These are phyloP conservation scores for Hypoxylon sp. DNA, from an alignment of 2,329 filamentous ascomycete species.

Conservation along the genomic window DNA sequence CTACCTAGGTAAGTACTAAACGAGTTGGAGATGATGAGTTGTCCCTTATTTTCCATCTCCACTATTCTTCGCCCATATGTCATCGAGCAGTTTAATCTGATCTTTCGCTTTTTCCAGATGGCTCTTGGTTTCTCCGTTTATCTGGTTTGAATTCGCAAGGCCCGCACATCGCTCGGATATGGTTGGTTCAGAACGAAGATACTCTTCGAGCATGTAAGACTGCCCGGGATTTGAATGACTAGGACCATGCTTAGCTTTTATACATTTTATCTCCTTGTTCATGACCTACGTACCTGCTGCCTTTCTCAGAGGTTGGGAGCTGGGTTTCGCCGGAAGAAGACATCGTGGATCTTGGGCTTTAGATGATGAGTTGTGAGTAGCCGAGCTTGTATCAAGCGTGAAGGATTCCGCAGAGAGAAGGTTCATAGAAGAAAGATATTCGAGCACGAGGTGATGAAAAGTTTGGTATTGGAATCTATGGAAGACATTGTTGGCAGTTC, in stretches of 20 bases:
- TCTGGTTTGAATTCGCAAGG: neutral
- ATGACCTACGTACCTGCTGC: neutral
- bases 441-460: neutral
- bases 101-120: neutral
- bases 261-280: neutral
- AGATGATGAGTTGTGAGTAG: neutral
- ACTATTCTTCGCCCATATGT: neutral
- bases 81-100: neutral
- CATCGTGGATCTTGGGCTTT: neutral
- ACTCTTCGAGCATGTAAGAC: conserved; percentile 2
- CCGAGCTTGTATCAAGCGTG: neutral
- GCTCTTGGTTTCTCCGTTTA: neutral
- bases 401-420: neutral
- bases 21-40: neutral
- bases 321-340: neutral
- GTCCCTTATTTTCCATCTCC: neutral
- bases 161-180: conserved; percentile 11
- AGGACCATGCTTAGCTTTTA: neutral
- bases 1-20: neutral
- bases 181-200: conserved; percentile 8
- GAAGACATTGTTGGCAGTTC: neutral
- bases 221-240: neutral
- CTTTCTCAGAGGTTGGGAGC: too few species aligned
- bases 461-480: neutral
- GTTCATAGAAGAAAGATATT: too few species aligned